A percentile compares a stretch with the other conserved stretches of the same genome.
phyloP scores from a whole-genome alignment of 176 grass and related monocot species.

The Alloteropsis semialata region DNA sequence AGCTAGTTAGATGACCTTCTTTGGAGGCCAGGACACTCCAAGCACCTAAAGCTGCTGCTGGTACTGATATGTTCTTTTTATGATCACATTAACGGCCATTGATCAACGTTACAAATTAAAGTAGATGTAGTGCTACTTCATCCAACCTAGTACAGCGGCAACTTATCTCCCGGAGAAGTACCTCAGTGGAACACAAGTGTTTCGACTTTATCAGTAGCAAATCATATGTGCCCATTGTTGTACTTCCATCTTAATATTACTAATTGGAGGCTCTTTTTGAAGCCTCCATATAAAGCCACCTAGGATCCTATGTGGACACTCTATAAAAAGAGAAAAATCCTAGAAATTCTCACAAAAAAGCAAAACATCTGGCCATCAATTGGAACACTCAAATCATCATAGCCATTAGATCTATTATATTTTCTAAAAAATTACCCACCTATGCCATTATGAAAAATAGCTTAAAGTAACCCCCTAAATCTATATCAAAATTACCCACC shows the following conservation, averaged over 20 bases:
- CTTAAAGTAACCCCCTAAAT: too few relatives aligned
- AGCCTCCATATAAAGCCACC: too few relatives aligned
- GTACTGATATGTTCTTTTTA: not conserved
- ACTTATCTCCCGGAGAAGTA: not conserved
- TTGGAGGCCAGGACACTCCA: not conserved
- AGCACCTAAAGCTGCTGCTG: not conserved
- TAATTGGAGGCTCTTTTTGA: too few relatives aligned
- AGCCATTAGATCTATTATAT: too few relatives aligned
- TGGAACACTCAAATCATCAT: too few relatives aligned
- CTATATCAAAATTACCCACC: too few relatives aligned
- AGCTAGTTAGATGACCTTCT: not conserved
- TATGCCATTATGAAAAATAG: too few relatives aligned
- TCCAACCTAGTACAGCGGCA: constrained; percentile 3
- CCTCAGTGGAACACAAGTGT: not conserved
- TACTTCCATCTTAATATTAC: not conserved
- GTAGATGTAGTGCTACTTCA: not conserved
- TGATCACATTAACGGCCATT: not conserved
- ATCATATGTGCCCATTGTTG: not conserved
- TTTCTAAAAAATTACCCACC: too few relatives aligned
- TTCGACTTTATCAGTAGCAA: not conserved
- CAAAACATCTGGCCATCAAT: too few relatives aligned
- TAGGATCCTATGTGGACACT: too few relatives aligned
- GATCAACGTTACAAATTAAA: not conserved
- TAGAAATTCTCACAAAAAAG: too few relatives aligned
- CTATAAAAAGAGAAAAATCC: too few relatives aligned